Base-by-base conservation (phyloP, 495 filamentous ascomycete species). In the Penicillium soppii region DNA sequence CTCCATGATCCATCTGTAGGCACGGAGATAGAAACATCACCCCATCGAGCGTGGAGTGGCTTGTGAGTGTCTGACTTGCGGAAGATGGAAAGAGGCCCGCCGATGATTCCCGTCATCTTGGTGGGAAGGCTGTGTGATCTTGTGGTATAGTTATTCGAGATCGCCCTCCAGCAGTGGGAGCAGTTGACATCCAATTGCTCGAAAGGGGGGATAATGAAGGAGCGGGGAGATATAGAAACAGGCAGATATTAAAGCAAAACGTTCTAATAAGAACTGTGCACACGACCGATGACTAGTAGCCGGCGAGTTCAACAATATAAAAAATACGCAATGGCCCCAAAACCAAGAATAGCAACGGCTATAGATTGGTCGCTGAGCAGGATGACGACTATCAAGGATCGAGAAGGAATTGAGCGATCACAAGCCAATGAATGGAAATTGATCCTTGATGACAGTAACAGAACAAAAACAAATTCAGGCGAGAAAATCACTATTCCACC, bases 1-100 rank as follows among this genome's bases (percentile, higher is more conserved):
- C 62, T 71, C 72, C 70, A 75, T 43, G 70, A 67, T 3, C 69
- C 70, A n/a, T 69, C 63, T 22, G 70, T 70, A 3, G 68, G 73
- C 7, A 68, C 67, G 0, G 68, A 64, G 19, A 74, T 73, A 15
- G 49, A 42, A 21, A 67, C 63, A 44, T 75, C 71, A 8, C 72
- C 73, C 69, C 68, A 72, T 32, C 71, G 61, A 37, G 71, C 48
- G 47, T 76, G 69, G 7, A 74, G 64, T 15, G 62, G 65, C 17
- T 59, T 66, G 7, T 53, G 29, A 39, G 50, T 45, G 12, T 67
- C 66, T 19, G 57, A 47, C 25, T 62, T 65, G 46, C 70, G 70
- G 36, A 75, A 65, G 5, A 68, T 53, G 19, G 57, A 54, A 52
- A 75, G 59, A 19, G 70, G 68, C 15, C 52, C 54, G 45, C 52